These are phyloP conservation scores for Yamadazyma sp. DNA, from an alignment of 805 yeast species.

Conservation along the genomic window DNA sequence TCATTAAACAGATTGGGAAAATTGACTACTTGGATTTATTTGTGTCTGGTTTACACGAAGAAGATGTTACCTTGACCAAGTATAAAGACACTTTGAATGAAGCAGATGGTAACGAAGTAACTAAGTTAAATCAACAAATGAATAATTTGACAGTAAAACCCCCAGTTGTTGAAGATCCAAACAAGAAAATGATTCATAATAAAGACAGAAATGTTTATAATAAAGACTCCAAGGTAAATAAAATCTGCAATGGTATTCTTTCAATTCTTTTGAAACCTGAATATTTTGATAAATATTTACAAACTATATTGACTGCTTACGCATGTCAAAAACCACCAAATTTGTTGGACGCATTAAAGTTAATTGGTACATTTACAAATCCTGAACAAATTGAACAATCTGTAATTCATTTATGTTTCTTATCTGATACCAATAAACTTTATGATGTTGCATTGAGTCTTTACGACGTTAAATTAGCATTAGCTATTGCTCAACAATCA, in stretches of 20 bases:
- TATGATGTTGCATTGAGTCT: slow-evolving; percentile 78
- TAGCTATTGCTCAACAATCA: slow-evolving; percentile 89
- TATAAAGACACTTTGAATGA: slow-evolving; percentile 66
- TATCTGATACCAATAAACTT: slow-evolving; percentile 82
- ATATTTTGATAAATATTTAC: slow-evolving; percentile 58
- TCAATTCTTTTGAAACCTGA: slow-evolving; percentile 50
- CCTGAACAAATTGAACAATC: slow-evolving; percentile 50
- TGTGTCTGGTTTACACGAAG: slow-evolving; percentile 80
- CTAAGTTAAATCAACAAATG: slow-evolving; percentile 4
- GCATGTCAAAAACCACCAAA: slow-evolving; percentile 92
- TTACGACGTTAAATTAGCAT: slow-evolving; percentile 77
- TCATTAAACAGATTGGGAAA: slow-evolving; percentile 66
- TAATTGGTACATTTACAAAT: slow-evolving; percentile 53
- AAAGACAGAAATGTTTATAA: slow-evolving; percentile 38
- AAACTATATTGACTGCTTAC: slow-evolving; percentile 82
- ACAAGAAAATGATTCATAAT: slow-evolving; percentile 36
- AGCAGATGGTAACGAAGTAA: slow-evolving; percentile 11
- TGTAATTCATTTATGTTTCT: slow-evolving; percentile 81
- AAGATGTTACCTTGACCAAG: slow-evolving; percentile 78
- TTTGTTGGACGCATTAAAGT: slow-evolving; percentile 64
- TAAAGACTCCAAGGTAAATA: slow-evolving; percentile 60
- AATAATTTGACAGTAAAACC: slow-evolving; percentile 3
- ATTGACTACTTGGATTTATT: slow-evolving; percentile 83
- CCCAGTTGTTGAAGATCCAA: not conserved
- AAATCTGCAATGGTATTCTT: slow-evolving; percentile 70